phyloP scores from a whole-genome alignment of 1,139 yeast species.

The Suhomyces bokatorum region DNA sequence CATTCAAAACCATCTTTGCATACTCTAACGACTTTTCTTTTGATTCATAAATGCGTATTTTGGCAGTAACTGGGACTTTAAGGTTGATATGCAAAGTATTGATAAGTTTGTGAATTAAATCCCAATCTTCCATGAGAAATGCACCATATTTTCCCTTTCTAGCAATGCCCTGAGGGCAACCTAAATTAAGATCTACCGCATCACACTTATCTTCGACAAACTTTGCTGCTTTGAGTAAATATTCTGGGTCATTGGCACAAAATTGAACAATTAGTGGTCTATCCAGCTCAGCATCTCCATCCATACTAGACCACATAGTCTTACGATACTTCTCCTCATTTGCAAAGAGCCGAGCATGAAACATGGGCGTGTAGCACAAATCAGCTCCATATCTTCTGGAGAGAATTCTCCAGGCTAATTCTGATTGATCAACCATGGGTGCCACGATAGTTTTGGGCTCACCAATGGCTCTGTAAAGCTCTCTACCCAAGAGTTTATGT shows the following conservation, averaged over 20 bases:
- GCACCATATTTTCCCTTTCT: slow-evolving; percentile 93
- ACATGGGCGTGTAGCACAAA: slow-evolving; percentile 94
- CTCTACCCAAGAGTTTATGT: slow-evolving; percentile 55
- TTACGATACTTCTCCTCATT: slow-evolving; percentile 77
- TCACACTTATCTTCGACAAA: slow-evolving; percentile 83
- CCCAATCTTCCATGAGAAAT: slow-evolving; percentile 97
- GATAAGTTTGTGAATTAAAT: slow-evolving; percentile 68
- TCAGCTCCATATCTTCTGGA: slow-evolving; percentile 91
- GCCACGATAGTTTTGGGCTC: slow-evolving; percentile 85
- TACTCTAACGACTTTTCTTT: slow-evolving; percentile 80
- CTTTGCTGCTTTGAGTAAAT: slow-evolving; percentile 75
- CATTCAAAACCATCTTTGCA: slow-evolving; percentile 86
- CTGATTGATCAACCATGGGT: slow-evolving; percentile 98
- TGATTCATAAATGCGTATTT: slow-evolving; percentile 87
- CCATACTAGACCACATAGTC: slow-evolving; percentile 73
- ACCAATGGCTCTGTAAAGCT: slow-evolving; percentile 68
- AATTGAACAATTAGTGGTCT: slow-evolving; percentile 90
- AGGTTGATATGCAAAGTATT: slow-evolving; percentile 70
- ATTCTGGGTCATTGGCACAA: slow-evolving; percentile 93
- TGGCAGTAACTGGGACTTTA: slow-evolving; percentile 90
- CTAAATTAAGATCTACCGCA: slow-evolving; percentile 92
- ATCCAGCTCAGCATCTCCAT: slow-evolving; percentile 67
- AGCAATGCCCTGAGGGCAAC: slow-evolving; percentile 98
- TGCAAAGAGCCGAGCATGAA: slow-evolving; percentile 88
- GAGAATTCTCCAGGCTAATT: slow-evolving; percentile 90